Evolutionary conservation across 225 moss, liverwort and hornwort genomes (phyloP), one percentile per base, ranked within the genome.

Genomic region (Thuidium tamariscinum): DNA sequence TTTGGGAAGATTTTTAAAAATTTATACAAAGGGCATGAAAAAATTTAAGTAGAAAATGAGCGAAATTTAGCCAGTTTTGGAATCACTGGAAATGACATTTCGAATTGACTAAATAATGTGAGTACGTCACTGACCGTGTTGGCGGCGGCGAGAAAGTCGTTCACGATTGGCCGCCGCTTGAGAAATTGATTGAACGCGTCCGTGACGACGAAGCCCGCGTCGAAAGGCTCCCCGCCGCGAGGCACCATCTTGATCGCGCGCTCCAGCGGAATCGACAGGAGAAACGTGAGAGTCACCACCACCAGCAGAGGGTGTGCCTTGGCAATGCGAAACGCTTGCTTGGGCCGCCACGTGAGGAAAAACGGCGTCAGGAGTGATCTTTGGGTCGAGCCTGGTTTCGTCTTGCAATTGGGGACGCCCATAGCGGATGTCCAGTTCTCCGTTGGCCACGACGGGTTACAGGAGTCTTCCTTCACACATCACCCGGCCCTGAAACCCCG

Each of bases 91-190:
- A 44, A 44, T 71, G 74, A 20, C 20, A 74, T 20, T 74, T 73
- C 18, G 11, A 73, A 48, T 73, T 73, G 30, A 48, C 2, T 48
- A 7, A 48, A 6, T n/a, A 75, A 32, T 48, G 34, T 48, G 63
- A 79, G 41, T 30, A 5, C 13, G 39, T 37, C 32, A 76, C 85
- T 70, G 39, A 94, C 92, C 69, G 92, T 94, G 81, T 94, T 92
- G n/a, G 85, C 76, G 3, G 94, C 91, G 21, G 94, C 91, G 41
- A 91, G 87, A 26, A 88, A 27, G 83, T 92, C 86, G 57, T 94
- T 90, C 44, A 90, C 29, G 34, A 36, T 32, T 3, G 80, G 86
- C 8, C 71, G 63, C 4, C 41, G 65, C 86, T 91, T 82, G 14
- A 94, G 86, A 51, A 87, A 41, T 42, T 75, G 80, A 76, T 89